Conservation (phyloP, 208 protist genomes). For the Trypanosoma cruzi region DNA sequence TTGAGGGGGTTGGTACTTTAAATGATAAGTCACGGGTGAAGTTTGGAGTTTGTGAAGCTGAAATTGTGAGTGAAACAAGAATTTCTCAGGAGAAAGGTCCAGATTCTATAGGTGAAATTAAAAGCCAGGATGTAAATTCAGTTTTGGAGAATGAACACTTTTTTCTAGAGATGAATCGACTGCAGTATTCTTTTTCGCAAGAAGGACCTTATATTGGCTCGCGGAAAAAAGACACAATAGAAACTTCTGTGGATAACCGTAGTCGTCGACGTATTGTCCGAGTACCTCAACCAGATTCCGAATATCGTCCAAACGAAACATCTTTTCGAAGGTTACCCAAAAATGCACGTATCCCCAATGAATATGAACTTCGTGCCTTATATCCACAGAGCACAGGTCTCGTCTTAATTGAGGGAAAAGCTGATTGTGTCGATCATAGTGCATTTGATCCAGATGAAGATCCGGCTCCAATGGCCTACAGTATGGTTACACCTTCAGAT, state of each 20-base stretch:
- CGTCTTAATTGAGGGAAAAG: constrained; percentile 64
- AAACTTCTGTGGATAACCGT: constrained; percentile 43
- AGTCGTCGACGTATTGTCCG: constrained; percentile 61
- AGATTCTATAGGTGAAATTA: constrained; percentile 24
- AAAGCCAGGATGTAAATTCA: constrained; percentile 42
- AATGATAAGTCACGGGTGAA: neutral
- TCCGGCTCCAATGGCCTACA: constrained; percentile 71
- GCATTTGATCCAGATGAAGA: constrained; percentile 71
- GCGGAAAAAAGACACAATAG: constrained; percentile 47
- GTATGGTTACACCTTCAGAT: constrained; percentile 68
- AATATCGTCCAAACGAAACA: constrained; percentile 76
- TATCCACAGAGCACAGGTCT: constrained; percentile 82
- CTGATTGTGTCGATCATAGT: constrained; percentile 79
- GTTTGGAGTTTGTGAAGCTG: constrained; percentile 31
- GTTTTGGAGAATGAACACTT: constrained; percentile 48
- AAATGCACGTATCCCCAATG: constrained; percentile 71
- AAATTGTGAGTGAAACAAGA: constrained; percentile 55
- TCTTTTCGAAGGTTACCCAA: constrained; percentile 84
- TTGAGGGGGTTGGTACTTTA: neutral
- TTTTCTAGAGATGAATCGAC: constrained; percentile 60
- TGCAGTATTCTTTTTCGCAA: constrained; percentile 84
- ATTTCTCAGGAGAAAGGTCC: constrained; percentile 7
- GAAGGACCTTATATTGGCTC: constrained; percentile 84
- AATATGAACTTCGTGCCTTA: constrained; percentile 79
- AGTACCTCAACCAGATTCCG: constrained; percentile 69